phyloP scores from a whole-genome alignment of 768 basidiomycete genomes.

The Xerocomellus intermedius region DNA sequence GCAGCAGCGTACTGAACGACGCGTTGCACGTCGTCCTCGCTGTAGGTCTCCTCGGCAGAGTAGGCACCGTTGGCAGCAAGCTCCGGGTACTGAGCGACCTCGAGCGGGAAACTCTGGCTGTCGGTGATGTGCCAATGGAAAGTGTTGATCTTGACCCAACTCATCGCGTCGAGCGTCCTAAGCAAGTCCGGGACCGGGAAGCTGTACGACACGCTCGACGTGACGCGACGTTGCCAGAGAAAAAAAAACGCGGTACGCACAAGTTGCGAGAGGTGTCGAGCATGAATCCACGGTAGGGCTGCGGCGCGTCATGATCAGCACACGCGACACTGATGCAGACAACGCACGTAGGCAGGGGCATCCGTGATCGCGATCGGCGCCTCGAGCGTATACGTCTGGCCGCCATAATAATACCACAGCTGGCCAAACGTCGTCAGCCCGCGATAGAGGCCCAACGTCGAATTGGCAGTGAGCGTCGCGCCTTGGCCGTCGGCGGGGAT shows the following conservation, averaged over 20 bases:
- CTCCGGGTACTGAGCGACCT: constrained; percentile 57
- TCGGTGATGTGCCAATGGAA: constrained; percentile 88
- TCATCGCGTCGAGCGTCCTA: constrained; percentile 52
- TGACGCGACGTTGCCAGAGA: not conserved
- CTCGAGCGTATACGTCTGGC: constrained; percentile 36
- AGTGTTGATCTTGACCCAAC: constrained; percentile 58
- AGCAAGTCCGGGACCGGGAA: constrained; percentile 39
- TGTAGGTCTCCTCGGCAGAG: constrained; percentile 52
- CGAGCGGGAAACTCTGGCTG: constrained; percentile 77
- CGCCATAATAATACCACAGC: constrained; percentile 44
- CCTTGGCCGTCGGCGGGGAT: constrained; percentile 37
- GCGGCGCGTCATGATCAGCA: not conserved
- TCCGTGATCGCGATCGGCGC: constrained; percentile 45
- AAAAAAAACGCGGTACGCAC: constrained; percentile 18
- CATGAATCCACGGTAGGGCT: constrained; percentile 41
- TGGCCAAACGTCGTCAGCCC: constrained; percentile 58
- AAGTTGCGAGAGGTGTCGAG: constrained; percentile 49
- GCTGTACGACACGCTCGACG: constrained; percentile 16
- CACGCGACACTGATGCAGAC: not conserved
- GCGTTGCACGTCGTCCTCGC: constrained; percentile 50
- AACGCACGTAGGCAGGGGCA: constrained; percentile 43
- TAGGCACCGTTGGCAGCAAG: constrained; percentile 70
- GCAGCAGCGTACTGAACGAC: constrained; percentile 68
- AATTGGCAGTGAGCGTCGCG: constrained; percentile 43
- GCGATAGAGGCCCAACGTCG: constrained; percentile 49